Conservation (phyloP, 2,329 filamentous ascomycete species). For the Stemphylium vesicarium region DNA sequence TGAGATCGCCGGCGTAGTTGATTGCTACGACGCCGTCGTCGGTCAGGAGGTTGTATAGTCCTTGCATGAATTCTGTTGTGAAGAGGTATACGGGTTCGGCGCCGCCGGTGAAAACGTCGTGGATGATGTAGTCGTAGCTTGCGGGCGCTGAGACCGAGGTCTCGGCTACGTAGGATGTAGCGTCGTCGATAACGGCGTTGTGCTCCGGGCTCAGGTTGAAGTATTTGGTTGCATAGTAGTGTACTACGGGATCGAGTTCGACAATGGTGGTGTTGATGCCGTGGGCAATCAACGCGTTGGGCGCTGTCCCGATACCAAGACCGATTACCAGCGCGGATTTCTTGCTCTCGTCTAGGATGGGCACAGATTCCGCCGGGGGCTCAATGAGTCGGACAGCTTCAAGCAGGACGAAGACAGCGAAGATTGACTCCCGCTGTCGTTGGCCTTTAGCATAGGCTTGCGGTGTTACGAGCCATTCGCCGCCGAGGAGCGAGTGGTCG, state of each 20-base stretch:
- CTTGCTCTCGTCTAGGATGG: slow-evolving; percentile 62
- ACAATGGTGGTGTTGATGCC: slow-evolving; percentile 93
- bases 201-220: slow-evolving; percentile 81
- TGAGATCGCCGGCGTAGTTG: slow-evolving; percentile 93
- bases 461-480: slow-evolving; percentile 77
- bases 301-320: slow-evolving; percentile 89
- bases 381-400: slow-evolving; percentile 87
- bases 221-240: slow-evolving; percentile 81
- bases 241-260: slow-evolving; percentile 89
- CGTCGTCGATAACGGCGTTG: slow-evolving; percentile 81
- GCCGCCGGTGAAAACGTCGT: slow-evolving; percentile 97
- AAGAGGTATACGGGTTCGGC: slow-evolving; percentile 90
- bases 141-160: slow-evolving; percentile 55
- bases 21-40: slow-evolving; percentile 86
- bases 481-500: slow-evolving; percentile 92
- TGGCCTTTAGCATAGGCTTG: slow-evolving; percentile 49
- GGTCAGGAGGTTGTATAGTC: slow-evolving; percentile 73
- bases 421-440: slow-evolving; percentile 81
- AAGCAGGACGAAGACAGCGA: slow-evolving; percentile 94
- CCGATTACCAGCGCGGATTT: slow-evolving; percentile 87
- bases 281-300: slow-evolving; percentile 83
- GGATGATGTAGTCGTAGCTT: slow-evolving; percentile 88
- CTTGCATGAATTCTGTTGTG: slow-evolving; percentile 80
- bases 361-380: slow-evolving; percentile 15
- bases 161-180: slow-evolving; percentile 68